Conservation (phyloP, 169 alveolate genomes). For the Babesia bigemina region DNA sequence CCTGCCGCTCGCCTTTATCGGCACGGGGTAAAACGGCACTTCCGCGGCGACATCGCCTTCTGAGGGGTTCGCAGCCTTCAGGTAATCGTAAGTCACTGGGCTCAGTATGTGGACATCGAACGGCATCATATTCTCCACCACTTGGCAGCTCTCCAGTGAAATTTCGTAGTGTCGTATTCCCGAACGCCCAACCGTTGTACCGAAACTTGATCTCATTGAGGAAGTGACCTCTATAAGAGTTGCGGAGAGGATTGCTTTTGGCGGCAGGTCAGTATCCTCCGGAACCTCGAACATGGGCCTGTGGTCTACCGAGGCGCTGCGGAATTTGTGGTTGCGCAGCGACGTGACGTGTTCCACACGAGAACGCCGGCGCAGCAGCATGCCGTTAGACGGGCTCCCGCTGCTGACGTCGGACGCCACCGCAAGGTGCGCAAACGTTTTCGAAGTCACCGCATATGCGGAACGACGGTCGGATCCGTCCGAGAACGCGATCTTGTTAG, state of each 20-base stretch:
- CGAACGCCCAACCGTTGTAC: constrained; percentile 29
- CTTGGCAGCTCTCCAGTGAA: constrained; percentile 55
- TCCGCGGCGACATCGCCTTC: not conserved
- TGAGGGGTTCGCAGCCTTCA: not conserved
- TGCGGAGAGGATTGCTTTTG: constrained; percentile 38
- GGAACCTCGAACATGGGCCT: not conserved
- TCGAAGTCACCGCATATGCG: constrained; percentile 2
- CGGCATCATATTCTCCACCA: constrained; percentile 69
- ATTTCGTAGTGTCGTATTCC: constrained; percentile 53
- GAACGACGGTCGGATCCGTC: not conserved
- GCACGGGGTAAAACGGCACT: constrained; percentile 25
- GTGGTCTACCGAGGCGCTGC: no score
- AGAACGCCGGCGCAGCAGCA: not conserved
- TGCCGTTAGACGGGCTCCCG: not conserved
- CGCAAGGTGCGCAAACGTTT: constrained; percentile 10
- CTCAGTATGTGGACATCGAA: constrained; percentile 48
- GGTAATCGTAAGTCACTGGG: constrained; percentile 41
- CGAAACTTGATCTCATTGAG: constrained; percentile 20
- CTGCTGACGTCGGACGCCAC: not conserved
- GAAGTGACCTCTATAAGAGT: constrained; percentile 56
- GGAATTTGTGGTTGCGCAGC: not conserved
- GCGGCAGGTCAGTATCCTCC: not conserved
- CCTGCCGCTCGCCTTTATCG: constrained; percentile 50
- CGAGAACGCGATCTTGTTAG: not conserved
- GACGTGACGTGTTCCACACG: constrained; percentile 4